phyloP scores from a whole-genome alignment of 2,329 filamentous ascomycete genomes.

The Nigrospora oryzae region DNA sequence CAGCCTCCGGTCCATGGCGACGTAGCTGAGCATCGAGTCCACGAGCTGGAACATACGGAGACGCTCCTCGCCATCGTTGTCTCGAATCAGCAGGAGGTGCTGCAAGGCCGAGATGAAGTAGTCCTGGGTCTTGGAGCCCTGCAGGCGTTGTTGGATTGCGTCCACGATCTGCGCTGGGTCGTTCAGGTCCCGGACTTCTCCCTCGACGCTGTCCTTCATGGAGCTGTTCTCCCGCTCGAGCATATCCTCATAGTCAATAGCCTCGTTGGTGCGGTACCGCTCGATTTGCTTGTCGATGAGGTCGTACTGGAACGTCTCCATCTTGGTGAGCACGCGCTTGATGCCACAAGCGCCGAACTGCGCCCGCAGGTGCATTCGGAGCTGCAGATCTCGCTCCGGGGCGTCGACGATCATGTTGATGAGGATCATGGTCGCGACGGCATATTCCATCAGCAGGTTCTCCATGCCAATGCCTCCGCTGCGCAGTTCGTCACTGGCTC shows the following conservation, averaged over 20 bases:
- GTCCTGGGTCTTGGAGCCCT: constrained; percentile 79
- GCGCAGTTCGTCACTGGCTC: constrained; percentile 90
- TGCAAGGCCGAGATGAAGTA: constrained; percentile 95
- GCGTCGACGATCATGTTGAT: constrained; percentile 96
- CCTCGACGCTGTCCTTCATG: constrained; percentile 79
- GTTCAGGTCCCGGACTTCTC: constrained; percentile 82
- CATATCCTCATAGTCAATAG: constrained; percentile 96
- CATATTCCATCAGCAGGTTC: constrained; percentile 98
- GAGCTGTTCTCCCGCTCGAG: constrained; percentile 85
- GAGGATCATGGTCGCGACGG: constrained; percentile 85
- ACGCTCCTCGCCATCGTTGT: constrained; percentile 86
- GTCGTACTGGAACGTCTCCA: constrained; percentile 98
- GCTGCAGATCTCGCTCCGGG: constrained; percentile 77
- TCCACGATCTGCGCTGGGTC: constrained; percentile 92
- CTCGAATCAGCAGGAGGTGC: constrained; percentile 84
- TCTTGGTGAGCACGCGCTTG: constrained; percentile 88
- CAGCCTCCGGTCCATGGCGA: constrained; percentile 92
- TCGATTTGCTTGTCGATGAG: constrained; percentile 98
- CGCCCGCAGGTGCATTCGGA: constrained; percentile 88
- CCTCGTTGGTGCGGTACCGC: constrained; percentile 85
- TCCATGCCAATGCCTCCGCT: constrained; percentile 98
- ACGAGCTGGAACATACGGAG: constrained; percentile 95
- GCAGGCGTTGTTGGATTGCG: constrained; percentile 78
- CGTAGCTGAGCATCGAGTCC: constrained; percentile 97
- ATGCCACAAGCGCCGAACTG: constrained; percentile 95